phyloP scores from a whole-genome alignment of 768 basidiomycete genomes.

The Naganishia kalamii region DNA sequence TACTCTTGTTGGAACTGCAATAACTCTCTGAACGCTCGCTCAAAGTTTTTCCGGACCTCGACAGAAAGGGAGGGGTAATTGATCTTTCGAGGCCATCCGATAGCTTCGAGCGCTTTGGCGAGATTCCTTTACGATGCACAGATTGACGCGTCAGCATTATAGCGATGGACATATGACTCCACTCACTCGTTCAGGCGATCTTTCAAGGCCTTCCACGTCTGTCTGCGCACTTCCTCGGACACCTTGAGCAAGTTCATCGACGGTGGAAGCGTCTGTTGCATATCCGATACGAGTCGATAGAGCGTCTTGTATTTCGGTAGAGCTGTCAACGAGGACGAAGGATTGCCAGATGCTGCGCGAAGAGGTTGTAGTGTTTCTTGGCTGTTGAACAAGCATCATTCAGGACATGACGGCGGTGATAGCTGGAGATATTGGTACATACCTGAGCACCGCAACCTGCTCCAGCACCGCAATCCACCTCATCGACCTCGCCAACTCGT shows the following conservation, averaged over 20 bases:
- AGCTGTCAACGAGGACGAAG: slow-evolving; percentile 43
- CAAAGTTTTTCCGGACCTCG: slow-evolving; percentile 61
- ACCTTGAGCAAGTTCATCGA: slow-evolving; percentile 60
- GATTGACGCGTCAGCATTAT: not conserved
- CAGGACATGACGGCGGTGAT: not conserved
- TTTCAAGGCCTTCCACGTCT: slow-evolving; percentile 74
- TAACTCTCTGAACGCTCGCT: slow-evolving; percentile 68
- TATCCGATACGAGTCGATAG: slow-evolving; percentile 55
- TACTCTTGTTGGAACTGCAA: slow-evolving; percentile 72
- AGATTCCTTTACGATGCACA: slow-evolving; percentile 53
- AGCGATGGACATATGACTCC: not conserved
- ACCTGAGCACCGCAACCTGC: slow-evolving; percentile 68
- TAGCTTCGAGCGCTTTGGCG: slow-evolving; percentile 59
- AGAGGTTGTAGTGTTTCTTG: slow-evolving; percentile 52
- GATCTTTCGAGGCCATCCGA: slow-evolving; percentile 79
- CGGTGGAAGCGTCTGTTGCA: slow-evolving; percentile 49
- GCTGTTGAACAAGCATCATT: slow-evolving; percentile 19
- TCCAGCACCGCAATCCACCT: slow-evolving; percentile 70
- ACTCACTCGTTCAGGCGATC: slow-evolving; percentile 59
- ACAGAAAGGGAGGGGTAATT: slow-evolving; percentile 56
- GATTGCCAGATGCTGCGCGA: slow-evolving; percentile 50
- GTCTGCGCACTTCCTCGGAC: slow-evolving; percentile 58
- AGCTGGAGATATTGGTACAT: slow-evolving; percentile 25
- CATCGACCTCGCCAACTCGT: slow-evolving; percentile 68
- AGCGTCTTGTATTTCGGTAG: slow-evolving; percentile 59